These are phyloP conservation scores for Gomphus bonarii DNA, from an alignment of 1,284 basidiomycete species.

Conservation along the genomic window DNA sequence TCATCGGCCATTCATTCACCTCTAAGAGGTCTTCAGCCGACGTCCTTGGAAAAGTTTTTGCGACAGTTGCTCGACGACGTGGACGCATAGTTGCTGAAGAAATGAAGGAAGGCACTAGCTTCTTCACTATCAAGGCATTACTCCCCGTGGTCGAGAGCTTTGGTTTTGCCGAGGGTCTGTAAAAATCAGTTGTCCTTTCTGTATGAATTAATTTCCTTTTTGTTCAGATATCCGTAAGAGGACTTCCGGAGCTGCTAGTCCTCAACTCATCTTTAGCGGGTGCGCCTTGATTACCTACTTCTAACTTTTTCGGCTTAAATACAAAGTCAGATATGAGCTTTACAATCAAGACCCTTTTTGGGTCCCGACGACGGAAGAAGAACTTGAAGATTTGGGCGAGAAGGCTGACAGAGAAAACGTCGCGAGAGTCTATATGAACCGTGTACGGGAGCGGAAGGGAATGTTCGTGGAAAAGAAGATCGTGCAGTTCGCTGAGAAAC, in stretches of 20 bases:
- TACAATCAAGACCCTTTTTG: conserved; percentile 95
- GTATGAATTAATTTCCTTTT: background rate
- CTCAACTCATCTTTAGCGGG: conserved; percentile 95
- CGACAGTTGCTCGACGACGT: conserved; percentile 82
- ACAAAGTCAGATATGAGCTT: conserved; percentile 59
- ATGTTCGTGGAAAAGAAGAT: conserved; percentile 91
- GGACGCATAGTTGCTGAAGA: conserved; percentile 94
- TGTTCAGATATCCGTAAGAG: conserved; percentile 96
- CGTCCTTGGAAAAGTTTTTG: conserved; percentile 96
- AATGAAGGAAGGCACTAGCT: conserved; percentile 96
- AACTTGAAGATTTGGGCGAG: conserved; percentile 94
- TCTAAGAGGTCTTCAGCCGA: conserved; percentile 55
- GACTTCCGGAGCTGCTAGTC: conserved; percentile 93
- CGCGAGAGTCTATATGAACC: conserved; percentile 93
- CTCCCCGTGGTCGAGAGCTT: conserved; percentile 97
- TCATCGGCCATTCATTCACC: background rate
- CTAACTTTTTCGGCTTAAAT: background rate
- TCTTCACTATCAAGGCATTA: conserved; percentile 86
- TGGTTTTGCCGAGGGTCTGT: conserved; percentile 88
- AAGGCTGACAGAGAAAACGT: conserved; percentile 91
- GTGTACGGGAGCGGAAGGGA: conserved; percentile 86
- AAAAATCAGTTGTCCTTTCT: conserved; percentile 5
- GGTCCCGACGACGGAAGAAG: conserved; percentile 97
- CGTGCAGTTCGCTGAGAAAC: conserved; percentile 92
- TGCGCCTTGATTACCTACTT: conserved; percentile 22